A percentile compares a stretch with the other conserved stretches of the same genome.
Conservation (phyloP, 495 filamentous ascomycete genomes). For the Cairneyella variabilis region DNA sequence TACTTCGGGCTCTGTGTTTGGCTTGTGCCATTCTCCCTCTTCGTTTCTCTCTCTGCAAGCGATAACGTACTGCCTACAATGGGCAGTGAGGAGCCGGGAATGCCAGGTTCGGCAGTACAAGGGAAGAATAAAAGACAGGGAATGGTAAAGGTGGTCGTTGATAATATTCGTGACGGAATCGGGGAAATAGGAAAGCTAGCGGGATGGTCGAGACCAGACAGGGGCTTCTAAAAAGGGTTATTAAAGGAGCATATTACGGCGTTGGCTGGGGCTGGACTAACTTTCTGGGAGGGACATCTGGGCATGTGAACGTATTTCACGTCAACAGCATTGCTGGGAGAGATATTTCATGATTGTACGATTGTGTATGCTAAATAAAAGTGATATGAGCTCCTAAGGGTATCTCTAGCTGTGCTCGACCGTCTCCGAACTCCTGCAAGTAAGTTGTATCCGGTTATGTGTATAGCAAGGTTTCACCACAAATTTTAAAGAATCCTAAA, state of each 20-base stretch:
- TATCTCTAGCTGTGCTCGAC: slow-evolving; percentile 7
- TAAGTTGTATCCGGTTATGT: slow-evolving; percentile 4
- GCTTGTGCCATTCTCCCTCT: slow-evolving; percentile 93
- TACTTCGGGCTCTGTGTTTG: slow-evolving; percentile 97
- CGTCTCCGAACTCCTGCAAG: neutral
- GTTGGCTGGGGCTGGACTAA: slow-evolving; percentile 5
- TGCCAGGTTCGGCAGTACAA: slow-evolving; percentile 35
- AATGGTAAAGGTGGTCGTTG: slow-evolving; percentile 87
- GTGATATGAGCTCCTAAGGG: slow-evolving; percentile 2
- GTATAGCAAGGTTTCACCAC: too few relatives aligned
- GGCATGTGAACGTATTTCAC: too few relatives aligned
- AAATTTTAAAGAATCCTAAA: too few relatives aligned
- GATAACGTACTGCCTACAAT: slow-evolving; percentile 94
- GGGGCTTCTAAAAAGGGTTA: slow-evolving; percentile 7
- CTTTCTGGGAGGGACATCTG: neutral
- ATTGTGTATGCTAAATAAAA: slow-evolving; percentile 3
- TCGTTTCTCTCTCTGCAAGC: slow-evolving; percentile 86
- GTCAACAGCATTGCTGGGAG: too few relatives aligned
- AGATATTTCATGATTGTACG: neutral
- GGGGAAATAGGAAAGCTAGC: slow-evolving; percentile 67
- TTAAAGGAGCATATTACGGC: neutral
- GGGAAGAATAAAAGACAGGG: slow-evolving; percentile 65
- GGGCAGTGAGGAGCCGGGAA: slow-evolving; percentile 42
- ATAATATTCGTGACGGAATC: slow-evolving; percentile 68
- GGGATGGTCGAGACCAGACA: slow-evolving; percentile 41